phyloP scores from a whole-genome alignment of 352 stramenopile genomes.

The Phytopythium helicoides region DNA sequence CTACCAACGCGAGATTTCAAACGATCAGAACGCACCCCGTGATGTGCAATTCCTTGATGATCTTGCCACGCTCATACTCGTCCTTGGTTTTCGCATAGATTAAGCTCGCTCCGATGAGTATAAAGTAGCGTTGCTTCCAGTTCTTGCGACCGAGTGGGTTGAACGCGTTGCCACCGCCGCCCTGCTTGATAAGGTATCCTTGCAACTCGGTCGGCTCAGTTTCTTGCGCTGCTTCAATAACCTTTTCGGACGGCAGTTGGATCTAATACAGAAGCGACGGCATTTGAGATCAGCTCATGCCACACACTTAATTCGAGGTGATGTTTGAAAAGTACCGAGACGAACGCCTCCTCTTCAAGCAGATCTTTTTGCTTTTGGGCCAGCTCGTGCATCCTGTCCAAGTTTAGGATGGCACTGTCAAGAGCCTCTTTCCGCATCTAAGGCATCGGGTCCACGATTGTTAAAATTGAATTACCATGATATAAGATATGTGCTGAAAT shows the following conservation, averaged over 20 bases:
- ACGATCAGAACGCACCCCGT: constrained; percentile 42
- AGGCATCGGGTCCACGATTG: not conserved
- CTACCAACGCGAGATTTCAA: too few relatives aligned
- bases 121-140: constrained; percentile 90
- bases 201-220: constrained; percentile 61
- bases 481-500: not conserved
- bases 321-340: constrained; percentile 54
- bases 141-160: constrained; percentile 81
- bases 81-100: constrained; percentile 86
- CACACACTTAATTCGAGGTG: not conserved
- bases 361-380: constrained; percentile 65
- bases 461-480: not conserved
- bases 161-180: constrained; percentile 68
- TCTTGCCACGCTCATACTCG: constrained; percentile 82
- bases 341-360: constrained; percentile 75
- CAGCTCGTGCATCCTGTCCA: constrained; percentile 65
- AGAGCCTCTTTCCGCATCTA: constrained; percentile 70
- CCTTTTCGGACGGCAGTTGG: constrained; percentile 75
- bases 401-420: constrained; percentile 58
- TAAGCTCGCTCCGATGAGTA: constrained; percentile 62
- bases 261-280: constrained; percentile 21
- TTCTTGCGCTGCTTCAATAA: constrained; percentile 76
- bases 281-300: constrained; percentile 3
- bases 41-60: constrained; percentile 84
- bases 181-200: constrained; percentile 88